Evolutionary conservation across 129 eudicot species (phyloP), one percentile per base, ranked within the genome.

Genomic region (Glebionis coronaria): DNA sequence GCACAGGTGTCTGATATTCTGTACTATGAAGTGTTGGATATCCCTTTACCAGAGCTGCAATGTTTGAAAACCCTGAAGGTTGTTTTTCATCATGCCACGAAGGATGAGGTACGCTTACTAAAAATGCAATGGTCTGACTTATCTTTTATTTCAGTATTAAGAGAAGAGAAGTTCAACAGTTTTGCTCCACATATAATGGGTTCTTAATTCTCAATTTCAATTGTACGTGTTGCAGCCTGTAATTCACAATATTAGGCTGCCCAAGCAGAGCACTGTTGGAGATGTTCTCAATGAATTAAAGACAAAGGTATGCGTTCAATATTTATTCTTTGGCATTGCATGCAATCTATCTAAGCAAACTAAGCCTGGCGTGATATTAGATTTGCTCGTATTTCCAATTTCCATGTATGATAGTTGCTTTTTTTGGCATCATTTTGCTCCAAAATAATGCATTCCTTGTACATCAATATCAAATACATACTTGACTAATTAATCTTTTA

Each of bases 11-110:
- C 98, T 44, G 98, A 88, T 74, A 86, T 92, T 77, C 55, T 92
- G 71, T 88, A 92, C 71, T 92, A 92, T 69, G 98, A 92, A 80
- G 96, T 93, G 69, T 78, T 93, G 63, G 98, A 93, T 61, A 93
- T 93, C 66, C 98, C 98, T 66, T 81, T 93, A 65, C 98, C 98
- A 58, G 86, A 88, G 71, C 71, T 92, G 68, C 96, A 88, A 65
- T 76, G 98, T 56, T 78, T 88, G 61, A 93, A 93, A 78, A 92
- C 90, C 61, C 78, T 88, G 73, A 92, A 92, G 77, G 91, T 92
- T 70, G 96, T 88, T 55, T 92, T 82, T 69, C 90, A 84, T 70
- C 89, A 71, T 78, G 83, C 87, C 25, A 78, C 82, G 35, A 88
- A 83, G 74, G 98, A 86, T 73, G 96, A 92, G 87, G 95, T 90